A percentile compares a stretch with the other conserved stretches of the same genome.
phyloP scores from a whole-genome alignment of 2,329 filamentous ascomycete species.

The Sarocladium brachiariae region DNA sequence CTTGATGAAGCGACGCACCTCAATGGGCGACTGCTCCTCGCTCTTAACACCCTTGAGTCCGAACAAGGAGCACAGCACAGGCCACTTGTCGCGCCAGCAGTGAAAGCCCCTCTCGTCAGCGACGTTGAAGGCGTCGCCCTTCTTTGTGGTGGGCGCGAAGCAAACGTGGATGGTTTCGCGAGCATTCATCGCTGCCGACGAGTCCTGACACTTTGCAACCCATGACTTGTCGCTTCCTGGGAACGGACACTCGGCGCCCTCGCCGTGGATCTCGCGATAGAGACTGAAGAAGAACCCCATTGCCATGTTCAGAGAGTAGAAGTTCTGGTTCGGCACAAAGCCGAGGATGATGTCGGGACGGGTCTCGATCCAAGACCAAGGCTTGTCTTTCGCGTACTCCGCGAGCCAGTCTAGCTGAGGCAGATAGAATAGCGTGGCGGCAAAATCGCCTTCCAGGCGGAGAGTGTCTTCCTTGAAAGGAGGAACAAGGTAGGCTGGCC shows the following conservation, averaged over 20 bases:
- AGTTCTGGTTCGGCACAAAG: conserved; percentile 32
- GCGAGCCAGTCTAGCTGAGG: conserved; percentile 30
- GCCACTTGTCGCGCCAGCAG: conserved; percentile 20
- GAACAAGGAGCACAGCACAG: conserved; percentile 17
- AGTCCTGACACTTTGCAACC: conserved; percentile 30
- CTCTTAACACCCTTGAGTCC: conserved; percentile 19
- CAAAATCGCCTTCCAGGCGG: neutral
- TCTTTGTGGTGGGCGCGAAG: conserved; percentile 11
- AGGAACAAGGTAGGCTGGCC: conserved; percentile 28
- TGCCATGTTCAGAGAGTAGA: conserved; percentile 29
- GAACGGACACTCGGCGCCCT: conserved; percentile 29
- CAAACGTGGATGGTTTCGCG: conserved; percentile 18
- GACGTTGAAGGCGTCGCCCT: conserved; percentile 19
- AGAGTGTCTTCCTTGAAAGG: conserved; percentile 16
- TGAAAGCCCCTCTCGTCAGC: conserved; percentile 15
- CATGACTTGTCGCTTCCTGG: conserved; percentile 30
- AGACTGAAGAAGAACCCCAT: conserved; percentile 31
- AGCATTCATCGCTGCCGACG: conserved; percentile 31
- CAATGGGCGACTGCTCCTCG: conserved; percentile 19
- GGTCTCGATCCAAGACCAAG: conserved; percentile 33
- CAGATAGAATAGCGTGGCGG: conserved; percentile 8
- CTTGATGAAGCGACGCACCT: conserved; percentile 27
- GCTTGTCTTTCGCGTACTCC: conserved; percentile 27
- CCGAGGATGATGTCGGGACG: conserved; percentile 34
- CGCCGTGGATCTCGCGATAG: conserved; percentile 28